Evolutionary conservation across 2,329 filamentous ascomycete genomes (phyloP).

Genomic region (Nemania sp.): DNA sequence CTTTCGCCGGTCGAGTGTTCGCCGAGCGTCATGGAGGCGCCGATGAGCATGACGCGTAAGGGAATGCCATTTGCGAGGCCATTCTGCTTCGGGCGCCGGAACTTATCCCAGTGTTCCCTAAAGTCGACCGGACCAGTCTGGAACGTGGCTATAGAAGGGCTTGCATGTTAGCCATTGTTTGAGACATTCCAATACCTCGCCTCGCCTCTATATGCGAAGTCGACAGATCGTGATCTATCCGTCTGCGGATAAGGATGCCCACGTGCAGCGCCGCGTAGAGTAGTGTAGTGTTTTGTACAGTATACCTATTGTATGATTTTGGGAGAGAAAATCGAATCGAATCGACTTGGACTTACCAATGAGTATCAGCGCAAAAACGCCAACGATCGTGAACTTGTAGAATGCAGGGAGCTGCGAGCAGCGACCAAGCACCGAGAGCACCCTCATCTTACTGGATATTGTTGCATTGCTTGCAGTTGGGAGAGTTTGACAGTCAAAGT

Average conservation of each 20-base stretch:
- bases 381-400: conserved; percentile 43
- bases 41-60: conserved; percentile 48
- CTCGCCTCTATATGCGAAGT: neutral
- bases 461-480: conserved; percentile 31
- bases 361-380: conserved; percentile 41
- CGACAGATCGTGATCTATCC: neutral
- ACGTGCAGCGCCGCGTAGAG: neutral
- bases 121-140: conserved; percentile 45
- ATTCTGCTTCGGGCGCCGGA: conserved; percentile 38
- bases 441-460: conserved; percentile 32
- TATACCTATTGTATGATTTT: too few species aligned
- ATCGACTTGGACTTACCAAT: conserved; percentile 37
- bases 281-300: conserved; percentile 5
- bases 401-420: conserved; percentile 44
- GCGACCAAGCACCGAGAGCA: conserved; percentile 40
- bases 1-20: conserved; percentile 48
- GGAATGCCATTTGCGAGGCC: conserved; percentile 46
- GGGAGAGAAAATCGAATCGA: too few species aligned
- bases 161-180: conserved; percentile 11
- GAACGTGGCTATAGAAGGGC: conserved; percentile 31
- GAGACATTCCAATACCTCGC: neutral
- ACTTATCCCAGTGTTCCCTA: conserved; percentile 45
- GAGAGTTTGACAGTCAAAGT: neutral
- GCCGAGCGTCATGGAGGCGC: conserved; percentile 48
- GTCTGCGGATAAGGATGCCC: neutral